Evolutionary conservation across 129 eudicot genomes (phyloP).

Genomic region (Lactuca sativa): DNA sequence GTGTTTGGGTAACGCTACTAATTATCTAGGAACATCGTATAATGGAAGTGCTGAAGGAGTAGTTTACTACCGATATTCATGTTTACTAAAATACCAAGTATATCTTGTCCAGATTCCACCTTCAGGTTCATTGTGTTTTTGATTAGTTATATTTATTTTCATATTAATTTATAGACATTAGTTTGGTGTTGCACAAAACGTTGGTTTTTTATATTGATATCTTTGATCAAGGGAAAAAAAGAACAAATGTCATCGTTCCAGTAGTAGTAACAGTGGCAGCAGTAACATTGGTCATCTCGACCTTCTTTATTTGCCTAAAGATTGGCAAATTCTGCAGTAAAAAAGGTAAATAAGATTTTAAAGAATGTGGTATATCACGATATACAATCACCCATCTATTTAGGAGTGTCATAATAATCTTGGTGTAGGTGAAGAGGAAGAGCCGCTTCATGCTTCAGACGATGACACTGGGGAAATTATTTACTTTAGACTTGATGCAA

Average conservation of each 20-base stretch:
- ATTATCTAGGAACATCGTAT: not conserved
- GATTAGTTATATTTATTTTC: not conserved
- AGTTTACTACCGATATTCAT: conserved; percentile 9
- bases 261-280: not conserved
- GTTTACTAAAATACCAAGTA: not conserved
- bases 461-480: conserved; percentile 31
- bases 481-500: conserved; percentile 10
- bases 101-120: not conserved
- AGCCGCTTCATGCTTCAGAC: not conserved
- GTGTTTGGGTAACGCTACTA: not conserved
- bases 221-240: not conserved
- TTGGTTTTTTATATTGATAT: not conserved
- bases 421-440: not conserved
- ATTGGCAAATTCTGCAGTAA: not conserved
- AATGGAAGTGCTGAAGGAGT: not conserved
- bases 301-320: not conserved
- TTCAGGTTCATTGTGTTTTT: not conserved
- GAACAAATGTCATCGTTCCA: not conserved
- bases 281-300: not conserved
- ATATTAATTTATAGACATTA: not conserved
- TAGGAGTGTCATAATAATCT: not conserved
- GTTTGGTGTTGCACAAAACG: too few relatives aligned
- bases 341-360: not conserved
- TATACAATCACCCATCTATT: not conserved
- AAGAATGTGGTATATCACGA: not conserved